phyloP scores from a whole-genome alignment of 306 rosid genomes.

The Malus orientalis region DNA sequence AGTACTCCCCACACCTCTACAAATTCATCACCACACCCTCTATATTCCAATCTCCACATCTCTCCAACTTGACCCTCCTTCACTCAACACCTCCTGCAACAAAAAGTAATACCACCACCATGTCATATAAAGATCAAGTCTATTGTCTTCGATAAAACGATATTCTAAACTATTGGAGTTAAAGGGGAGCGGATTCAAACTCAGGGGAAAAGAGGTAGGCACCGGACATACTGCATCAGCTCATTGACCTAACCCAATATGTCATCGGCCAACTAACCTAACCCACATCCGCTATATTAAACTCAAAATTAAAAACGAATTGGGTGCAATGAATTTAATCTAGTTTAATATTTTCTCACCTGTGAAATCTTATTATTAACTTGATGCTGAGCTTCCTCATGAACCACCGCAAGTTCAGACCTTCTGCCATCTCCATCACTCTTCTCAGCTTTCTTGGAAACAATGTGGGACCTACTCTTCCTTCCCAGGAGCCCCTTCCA shows the following conservation, averaged over 20 bases:
- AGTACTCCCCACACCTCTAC: slow-evolving; percentile 28
- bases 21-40: slow-evolving; percentile 21
- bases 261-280: not conserved
- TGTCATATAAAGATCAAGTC: not conserved
- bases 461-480: slow-evolving; percentile 51
- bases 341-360: slow-evolving; percentile 21
- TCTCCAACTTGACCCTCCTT: slow-evolving; percentile 37
- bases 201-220: too few relatives aligned
- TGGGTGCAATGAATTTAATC: not conserved
- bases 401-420: slow-evolving; percentile 18
- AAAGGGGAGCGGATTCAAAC: too few relatives aligned
- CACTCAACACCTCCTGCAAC: slow-evolving; percentile 47
- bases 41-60: slow-evolving; percentile 44
- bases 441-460: slow-evolving; percentile 52
- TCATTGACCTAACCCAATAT: too few relatives aligned
- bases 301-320: not conserved
- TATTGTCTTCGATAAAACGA: too few relatives aligned
- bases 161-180: not conserved
- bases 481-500: slow-evolving; percentile 84
- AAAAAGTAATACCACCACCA: not conserved
- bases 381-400: slow-evolving; percentile 23
- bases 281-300: not conserved
- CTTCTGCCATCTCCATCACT: slow-evolving; percentile 21
- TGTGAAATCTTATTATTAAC: slow-evolving; percentile 26
- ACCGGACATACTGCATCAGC: too few relatives aligned